Evolutionary conservation across 1,284 basidiomycete genomes (phyloP), one percentile per base, ranked within the genome.

Genomic region (Puccinia brachypodii): DNA sequence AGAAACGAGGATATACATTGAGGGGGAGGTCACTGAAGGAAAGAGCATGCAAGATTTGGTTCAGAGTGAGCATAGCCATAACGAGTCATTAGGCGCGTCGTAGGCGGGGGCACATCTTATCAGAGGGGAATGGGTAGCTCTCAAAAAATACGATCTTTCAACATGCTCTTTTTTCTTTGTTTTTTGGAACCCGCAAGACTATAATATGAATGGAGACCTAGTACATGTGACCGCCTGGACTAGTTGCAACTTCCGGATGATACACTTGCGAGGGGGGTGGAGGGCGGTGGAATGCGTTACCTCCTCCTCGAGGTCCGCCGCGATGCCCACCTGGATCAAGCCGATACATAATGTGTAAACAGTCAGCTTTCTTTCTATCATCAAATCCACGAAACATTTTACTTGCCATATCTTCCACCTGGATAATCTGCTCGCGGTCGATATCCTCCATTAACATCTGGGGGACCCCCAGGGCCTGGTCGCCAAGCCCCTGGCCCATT

Each of bases 381-480:
- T 53, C 25, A 16, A 19, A 2, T 11, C 11, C 9, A n/a, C n/a
- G n/a, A n/a, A n/a, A n/a, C n/a, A n/a, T 38, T 25, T 16, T 4
- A 64, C 74, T 76, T 76, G 25, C 74, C 74, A 33, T 76, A 76
- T 76, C 74, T 76, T 47, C 74, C 74, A 38, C 74, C 74, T 16
- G 31, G 36, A 58, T 76, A 76, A 44, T 76, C 74, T 44, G 56
- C 74, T 38, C 74, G 74, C 33, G 74, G 40, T 64, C 74, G 74
- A 76, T 76, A 76, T 42, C 74, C 74, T 47, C 58, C 58, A 47
- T 64, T 76, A 4, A 31, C 58, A 31, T 76, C 74, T 33, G 74
- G 74, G 3, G 74, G 58, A 25, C 74, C 74, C 8, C 74, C 74
- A 2, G 74, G 40, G n/a, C 74, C 60, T 38, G 74, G 74, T 50